Conservation (phyloP, 2,329 filamentous ascomycete species). For the Cryphonectria radicalis region DNA sequence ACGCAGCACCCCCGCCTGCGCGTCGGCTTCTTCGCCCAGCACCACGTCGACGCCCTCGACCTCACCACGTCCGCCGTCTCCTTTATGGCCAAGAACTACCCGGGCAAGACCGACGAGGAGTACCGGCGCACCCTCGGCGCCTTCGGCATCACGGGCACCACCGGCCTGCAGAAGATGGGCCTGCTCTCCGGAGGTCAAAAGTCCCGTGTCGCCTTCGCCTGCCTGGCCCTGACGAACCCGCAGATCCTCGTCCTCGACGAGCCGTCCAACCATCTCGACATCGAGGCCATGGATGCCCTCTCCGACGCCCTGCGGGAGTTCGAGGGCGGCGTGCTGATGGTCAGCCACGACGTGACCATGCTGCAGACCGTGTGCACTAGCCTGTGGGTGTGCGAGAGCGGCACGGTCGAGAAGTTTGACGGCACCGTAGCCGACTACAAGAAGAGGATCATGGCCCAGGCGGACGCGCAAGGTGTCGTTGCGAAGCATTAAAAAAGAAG, state of each 20-base stretch:
- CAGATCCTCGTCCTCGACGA: conserved; percentile 98
- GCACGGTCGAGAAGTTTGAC: conserved; percentile 93
- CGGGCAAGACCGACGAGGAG: conserved; percentile 91
- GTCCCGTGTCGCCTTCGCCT: conserved; percentile 97
- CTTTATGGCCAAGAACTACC: conserved; percentile 94
- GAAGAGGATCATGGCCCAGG: conserved; percentile 90
- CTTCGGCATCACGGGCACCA: conserved; percentile 89
- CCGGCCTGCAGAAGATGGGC: conserved; percentile 93
- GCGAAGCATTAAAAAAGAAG: conserved; percentile 57
- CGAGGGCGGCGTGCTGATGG: conserved; percentile 95
- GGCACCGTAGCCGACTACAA: conserved; percentile 97
- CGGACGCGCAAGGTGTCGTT: conserved; percentile 85
- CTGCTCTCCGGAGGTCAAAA: conserved; percentile 96
- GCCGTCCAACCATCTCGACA: conserved; percentile 97
- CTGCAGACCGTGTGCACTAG: conserved; percentile 92
- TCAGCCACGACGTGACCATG: conserved; percentile 99
- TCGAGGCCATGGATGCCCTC: conserved; percentile 97
- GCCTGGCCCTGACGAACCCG: conserved; percentile 87
- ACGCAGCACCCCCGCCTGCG: conserved; percentile 86
- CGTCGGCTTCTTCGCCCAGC: conserved; percentile 96
- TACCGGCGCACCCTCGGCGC: conserved; percentile 94
- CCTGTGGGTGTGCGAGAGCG: conserved; percentile 94
- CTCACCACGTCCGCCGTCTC: conserved; percentile 86
- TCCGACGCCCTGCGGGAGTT: conserved; percentile 83
- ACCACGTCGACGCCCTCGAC: conserved; percentile 96